Evolutionary conservation across 768 basidiomycete genomes (phyloP).

Genomic region (Tylopilus balloui): DNA sequence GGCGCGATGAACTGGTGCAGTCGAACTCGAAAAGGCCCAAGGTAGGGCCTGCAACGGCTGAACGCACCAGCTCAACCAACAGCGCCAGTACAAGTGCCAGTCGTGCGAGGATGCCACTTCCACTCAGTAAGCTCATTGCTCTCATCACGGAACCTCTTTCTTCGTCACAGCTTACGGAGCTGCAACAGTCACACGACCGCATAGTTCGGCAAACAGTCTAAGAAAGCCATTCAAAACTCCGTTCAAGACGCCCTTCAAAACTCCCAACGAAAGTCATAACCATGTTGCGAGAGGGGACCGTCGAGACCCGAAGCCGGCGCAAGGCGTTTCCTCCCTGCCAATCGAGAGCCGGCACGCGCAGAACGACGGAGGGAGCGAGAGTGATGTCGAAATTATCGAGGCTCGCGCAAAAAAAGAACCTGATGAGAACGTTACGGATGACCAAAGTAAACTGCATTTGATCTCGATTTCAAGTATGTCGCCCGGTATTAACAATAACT

Average conservation of each 20-base stretch:
- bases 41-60: slow-evolving; percentile 3
- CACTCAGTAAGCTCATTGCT: slow-evolving; percentile 18
- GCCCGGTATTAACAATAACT: not conserved
- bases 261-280: slow-evolving; percentile 41
- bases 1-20: slow-evolving; percentile 5
- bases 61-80: not conserved
- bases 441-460: not conserved
- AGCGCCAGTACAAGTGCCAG: not conserved
- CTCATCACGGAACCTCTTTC: not conserved
- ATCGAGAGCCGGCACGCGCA: not conserved
- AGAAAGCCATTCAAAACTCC: slow-evolving; percentile 54
- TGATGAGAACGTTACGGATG: not conserved
- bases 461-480: not conserved
- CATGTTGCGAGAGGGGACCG: slow-evolving; percentile 1
- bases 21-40: slow-evolving; percentile 23
- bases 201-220: slow-evolving; percentile 37
- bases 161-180: not conserved
- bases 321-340: not conserved
- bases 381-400: slow-evolving; percentile 13
- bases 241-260: slow-evolving; percentile 35
- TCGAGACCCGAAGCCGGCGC: not conserved
- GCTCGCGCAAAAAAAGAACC: slow-evolving; percentile 1
- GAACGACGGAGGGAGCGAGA: not conserved
- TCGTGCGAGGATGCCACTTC: slow-evolving; percentile 16
- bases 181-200: slow-evolving; percentile 43